Evolutionary conservation across 768 basidiomycete genomes (phyloP), one percentile per base, ranked within the genome.

Genomic region (Boletus patriciae): DNA sequence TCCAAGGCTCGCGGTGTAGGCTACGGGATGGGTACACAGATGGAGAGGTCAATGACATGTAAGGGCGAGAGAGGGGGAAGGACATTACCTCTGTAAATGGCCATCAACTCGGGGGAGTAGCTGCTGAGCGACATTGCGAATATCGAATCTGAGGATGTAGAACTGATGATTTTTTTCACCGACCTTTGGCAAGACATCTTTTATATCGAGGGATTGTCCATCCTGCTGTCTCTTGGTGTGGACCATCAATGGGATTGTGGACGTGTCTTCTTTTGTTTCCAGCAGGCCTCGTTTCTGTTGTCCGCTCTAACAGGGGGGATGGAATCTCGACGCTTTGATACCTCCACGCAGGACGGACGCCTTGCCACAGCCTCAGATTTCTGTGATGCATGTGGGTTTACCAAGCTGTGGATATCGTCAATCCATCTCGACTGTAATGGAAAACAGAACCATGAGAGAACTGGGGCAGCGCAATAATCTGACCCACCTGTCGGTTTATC

Each of bases 101-200:
- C 54, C 46, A 62, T 55, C 49, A 58, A 48, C 34, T 64, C 59
- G 25, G 63, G 54, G 0, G 59, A 7, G 16, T 61, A 41, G 10
- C 47, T 53, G 36, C 15, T 54, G 15, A 9, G 3, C n/a, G 34
- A 36, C 54, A 65, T 64, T 8, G 21, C 5, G 44, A 55, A 43
- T 47, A 19, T 44, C 27, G 37, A 31, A 48, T 53, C 19, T 19
- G 45, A 42, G 48, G 50, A 40, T 0, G 53, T 34, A 33, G 53
- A 18, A 46, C 12, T 37, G 45, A 40, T 52, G 58, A 5, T 25
- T 10, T 23, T n/a, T 40, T 37, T 54, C 52, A 44, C 50, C 37
- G 27, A 64, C 63, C 36, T 55, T n/a, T 46, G 11, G 40, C 9
- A 31, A 37, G 31, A n/a, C 11, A 33, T 25, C 3, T 29, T 59